These are phyloP conservation scores for Lenwebbia sp. DNA, from an alignment of 345 rosid genomes.

Conservation along the genomic window DNA sequence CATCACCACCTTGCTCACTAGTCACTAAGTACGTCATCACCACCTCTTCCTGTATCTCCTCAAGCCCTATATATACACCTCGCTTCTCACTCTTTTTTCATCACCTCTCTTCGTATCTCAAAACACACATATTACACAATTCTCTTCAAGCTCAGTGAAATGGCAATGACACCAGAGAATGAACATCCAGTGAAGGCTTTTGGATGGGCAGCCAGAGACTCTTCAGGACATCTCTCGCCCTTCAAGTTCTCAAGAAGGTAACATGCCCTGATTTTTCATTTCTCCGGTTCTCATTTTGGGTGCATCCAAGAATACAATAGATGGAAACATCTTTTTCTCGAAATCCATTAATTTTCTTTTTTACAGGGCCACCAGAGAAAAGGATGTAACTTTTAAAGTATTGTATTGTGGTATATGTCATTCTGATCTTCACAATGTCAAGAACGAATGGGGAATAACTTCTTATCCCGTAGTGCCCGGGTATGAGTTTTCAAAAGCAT, in stretches of 20 bases:
- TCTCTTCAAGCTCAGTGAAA: background rate
- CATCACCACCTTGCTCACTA: background rate
- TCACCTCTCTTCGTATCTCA: background rate
- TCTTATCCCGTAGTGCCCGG: conserved; percentile 28
- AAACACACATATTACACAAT: rapidly evolving
- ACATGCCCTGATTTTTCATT: background rate
- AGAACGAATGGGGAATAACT: conserved; percentile 28
- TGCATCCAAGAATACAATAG: background rate
- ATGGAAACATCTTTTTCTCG: background rate
- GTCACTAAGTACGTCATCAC: background rate
- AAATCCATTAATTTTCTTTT: background rate
- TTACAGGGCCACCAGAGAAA: conserved; percentile 9
- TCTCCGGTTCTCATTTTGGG: background rate
- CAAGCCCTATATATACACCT: background rate
- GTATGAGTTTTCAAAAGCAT: background rate
- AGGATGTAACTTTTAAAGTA: conserved; percentile 26
- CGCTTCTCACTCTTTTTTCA: background rate
- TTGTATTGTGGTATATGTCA: conserved; percentile 34
- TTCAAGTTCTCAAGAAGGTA: conserved; percentile 11
- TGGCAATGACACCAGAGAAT: background rate
- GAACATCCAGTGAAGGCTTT: conserved; percentile 5
- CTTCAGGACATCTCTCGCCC: conserved; percentile 4
- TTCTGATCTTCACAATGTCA: conserved; percentile 19
- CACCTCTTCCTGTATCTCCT: background rate
- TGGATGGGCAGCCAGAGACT: conserved; percentile 12